Evolutionary conservation across 2,329 filamentous ascomycete genomes (phyloP).

Genomic region (Colletotrichum karsti): DNA sequence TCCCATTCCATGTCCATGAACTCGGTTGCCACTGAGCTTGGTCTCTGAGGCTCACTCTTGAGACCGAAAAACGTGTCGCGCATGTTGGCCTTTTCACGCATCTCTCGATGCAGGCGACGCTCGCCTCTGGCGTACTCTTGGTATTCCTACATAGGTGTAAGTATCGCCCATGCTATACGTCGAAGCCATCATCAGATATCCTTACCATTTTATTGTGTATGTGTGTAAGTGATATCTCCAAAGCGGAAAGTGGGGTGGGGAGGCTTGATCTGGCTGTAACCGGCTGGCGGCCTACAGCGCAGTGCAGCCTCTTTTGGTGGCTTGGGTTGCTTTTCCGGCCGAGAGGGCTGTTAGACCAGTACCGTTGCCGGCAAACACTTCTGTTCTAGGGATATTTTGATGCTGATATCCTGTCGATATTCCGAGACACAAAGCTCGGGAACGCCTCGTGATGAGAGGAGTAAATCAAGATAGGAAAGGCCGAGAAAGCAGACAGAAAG

Average conservation of each 20-base stretch:
- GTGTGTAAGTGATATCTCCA: slow-evolving; percentile 24
- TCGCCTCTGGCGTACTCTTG: slow-evolving; percentile 44
- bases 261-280: slow-evolving; percentile 23
- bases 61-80: slow-evolving; percentile 70
- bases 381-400: slow-evolving; percentile 6
- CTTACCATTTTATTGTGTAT: slow-evolving; percentile 44
- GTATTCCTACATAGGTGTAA: slow-evolving; percentile 41
- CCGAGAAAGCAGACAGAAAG: slow-evolving; percentile 33
- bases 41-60: slow-evolving; percentile 62
- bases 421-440: not conserved
- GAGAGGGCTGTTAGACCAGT: slow-evolving; percentile 8
- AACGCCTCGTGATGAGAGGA: not conserved
- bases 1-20: slow-evolving; percentile 81
- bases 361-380: slow-evolving; percentile 47
- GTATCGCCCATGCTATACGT: not conserved
- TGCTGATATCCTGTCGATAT: slow-evolving; percentile 9
- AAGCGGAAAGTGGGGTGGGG: slow-evolving; percentile 14
- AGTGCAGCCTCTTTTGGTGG: slow-evolving; percentile 4
- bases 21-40: slow-evolving; percentile 77
- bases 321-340: slow-evolving; percentile 32
- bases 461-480: slow-evolving; percentile 35
- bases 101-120: slow-evolving; percentile 53
- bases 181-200: not conserved
- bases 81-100: slow-evolving; percentile 58
- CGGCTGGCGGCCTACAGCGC: slow-evolving; percentile 27